phyloP scores from a whole-genome alignment of 768 basidiomycete species.

The Boletus tylopilopsis region DNA sequence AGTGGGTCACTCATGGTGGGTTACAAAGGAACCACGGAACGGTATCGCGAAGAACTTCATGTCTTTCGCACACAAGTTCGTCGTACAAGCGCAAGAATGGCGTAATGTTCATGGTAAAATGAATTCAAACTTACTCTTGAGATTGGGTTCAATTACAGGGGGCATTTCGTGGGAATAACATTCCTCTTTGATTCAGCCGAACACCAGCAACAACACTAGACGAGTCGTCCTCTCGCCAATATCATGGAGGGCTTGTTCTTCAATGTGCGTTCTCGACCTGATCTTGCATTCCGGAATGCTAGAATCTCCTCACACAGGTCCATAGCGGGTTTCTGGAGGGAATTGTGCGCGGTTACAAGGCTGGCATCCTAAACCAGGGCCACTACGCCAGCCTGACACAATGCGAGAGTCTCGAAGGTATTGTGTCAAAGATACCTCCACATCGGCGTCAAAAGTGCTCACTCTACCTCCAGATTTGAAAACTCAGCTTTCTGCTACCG shows the following conservation, averaged over 20 bases:
- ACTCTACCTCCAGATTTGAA: conserved; percentile 68
- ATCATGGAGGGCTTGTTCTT: conserved; percentile 86
- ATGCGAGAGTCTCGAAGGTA: conserved; percentile 96
- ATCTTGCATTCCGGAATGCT: neutral
- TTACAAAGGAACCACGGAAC: neutral
- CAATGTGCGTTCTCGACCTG: conserved; percentile 54
- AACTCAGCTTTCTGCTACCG: conserved; percentile 92
- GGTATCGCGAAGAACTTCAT: neutral
- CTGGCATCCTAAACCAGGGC: conserved; percentile 81
- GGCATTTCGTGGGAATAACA: conserved; percentile 15
- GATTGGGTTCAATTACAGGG: too few species aligned
- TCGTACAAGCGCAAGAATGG: neutral
- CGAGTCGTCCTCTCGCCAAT: conserved; percentile 6
- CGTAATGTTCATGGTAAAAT: too few species aligned
- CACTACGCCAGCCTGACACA: conserved; percentile 94
- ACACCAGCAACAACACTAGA: neutral
- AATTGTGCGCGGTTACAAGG: conserved; percentile 89
- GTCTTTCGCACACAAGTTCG: neutral
- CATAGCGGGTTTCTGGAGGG: conserved; percentile 75
- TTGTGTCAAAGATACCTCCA: conserved; percentile 11
- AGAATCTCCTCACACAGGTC: conserved; percentile 45
- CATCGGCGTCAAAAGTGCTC: neutral
- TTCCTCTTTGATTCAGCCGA: conserved; percentile 10
- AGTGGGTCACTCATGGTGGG: conserved; percentile 8
- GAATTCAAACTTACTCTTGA: too few species aligned